These are phyloP conservation scores for Raffaelea arxii DNA, from an alignment of 2,329 filamentous ascomycete species.

Conservation along the genomic window DNA sequence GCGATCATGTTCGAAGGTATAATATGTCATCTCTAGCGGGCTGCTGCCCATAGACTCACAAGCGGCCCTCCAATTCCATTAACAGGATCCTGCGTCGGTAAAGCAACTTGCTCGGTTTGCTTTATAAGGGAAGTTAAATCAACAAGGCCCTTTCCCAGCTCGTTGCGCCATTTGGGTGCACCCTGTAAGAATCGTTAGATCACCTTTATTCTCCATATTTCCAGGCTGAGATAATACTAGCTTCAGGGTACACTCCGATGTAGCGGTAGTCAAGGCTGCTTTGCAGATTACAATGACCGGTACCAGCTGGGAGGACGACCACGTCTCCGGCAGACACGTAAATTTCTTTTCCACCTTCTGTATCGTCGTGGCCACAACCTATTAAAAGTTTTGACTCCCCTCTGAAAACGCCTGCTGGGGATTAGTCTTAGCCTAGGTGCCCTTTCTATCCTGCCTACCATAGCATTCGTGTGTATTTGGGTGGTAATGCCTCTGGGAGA, in stretches of 20 bases:
- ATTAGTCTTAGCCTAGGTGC: too few relatives aligned
- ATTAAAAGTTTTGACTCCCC: slow-evolving; percentile 3
- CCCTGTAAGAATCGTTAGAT: not conserved
- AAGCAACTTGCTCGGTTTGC: not conserved
- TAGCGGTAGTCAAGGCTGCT: slow-evolving; percentile 3
- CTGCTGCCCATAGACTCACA: not conserved
- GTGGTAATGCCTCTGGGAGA: slow-evolving; percentile 2
- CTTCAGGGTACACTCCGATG: slow-evolving; percentile 1
- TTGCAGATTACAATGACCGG: slow-evolving; percentile 2
- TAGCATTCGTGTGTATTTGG: slow-evolving; percentile 4
- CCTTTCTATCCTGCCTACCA: not conserved
- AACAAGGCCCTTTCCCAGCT: not conserved
- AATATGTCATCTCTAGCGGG: too few relatives aligned
- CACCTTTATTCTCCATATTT: not conserved
- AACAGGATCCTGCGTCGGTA: not conserved
- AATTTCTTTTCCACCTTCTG: slow-evolving; percentile 1
- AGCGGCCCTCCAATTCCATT: not conserved
- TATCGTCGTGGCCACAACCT: slow-evolving; percentile 3
- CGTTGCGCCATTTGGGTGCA: not conserved
- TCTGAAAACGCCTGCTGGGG: not conserved
- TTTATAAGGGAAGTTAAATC: not conserved
- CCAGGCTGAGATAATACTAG: not conserved
- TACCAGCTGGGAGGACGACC: slow-evolving; percentile 3
- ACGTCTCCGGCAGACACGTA: slow-evolving; percentile 2
- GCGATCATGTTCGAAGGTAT: too few relatives aligned